Evolutionary conservation across 2,329 filamentous ascomycete genomes (phyloP), one percentile per base, ranked within the genome.

Genomic region (Elsinoe australis): DNA sequence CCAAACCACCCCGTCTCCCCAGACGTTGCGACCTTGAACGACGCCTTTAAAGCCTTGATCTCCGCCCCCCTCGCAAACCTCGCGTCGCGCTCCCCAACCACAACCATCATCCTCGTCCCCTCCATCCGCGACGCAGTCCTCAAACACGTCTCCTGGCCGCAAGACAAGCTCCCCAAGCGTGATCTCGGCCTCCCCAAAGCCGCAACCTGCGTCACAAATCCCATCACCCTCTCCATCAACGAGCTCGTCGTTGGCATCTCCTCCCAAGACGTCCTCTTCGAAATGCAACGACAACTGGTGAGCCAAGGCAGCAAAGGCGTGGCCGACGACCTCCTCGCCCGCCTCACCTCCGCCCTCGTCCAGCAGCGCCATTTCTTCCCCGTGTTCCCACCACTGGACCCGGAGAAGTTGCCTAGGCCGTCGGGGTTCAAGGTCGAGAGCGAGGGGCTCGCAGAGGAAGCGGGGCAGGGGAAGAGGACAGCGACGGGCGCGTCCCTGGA

Each of bases 321-420:
- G 2, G 71, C 94, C 24, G 56, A 58, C 0, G 80, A 85, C 55
- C 58, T 85, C 19, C 72, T 90, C 58, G 79, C 81, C 12, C 71
- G 90, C n/a, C 67, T 89, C 38, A 79, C 84, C 4, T 76, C 80
- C 15, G 83, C 92, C 56, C 65, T 98, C 14, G 78, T 98, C 50
- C 85, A 95, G 66, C 92, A 96, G 67, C 74, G 89, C 5, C 88
- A 92, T 61, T 96, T 89, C 65, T 87, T 87, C 59, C 92, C 92
- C 0, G 68, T 96, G 1, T 95, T 89, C 60, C 92, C 92, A 4
- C 82, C 90, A 0, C 75, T 81, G 9, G 80, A 84, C 44, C 75
- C 88, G 41, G 73, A 78, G 50, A 78, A 71, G 55, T 68, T 87
- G 49, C 80, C 82, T 22, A 83, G 76, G 61, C 79, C 59, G 12